These are phyloP conservation scores for Nicotiana obtusifolia DNA, from an alignment of 257 asterid genomes.

Conservation along the genomic window DNA sequence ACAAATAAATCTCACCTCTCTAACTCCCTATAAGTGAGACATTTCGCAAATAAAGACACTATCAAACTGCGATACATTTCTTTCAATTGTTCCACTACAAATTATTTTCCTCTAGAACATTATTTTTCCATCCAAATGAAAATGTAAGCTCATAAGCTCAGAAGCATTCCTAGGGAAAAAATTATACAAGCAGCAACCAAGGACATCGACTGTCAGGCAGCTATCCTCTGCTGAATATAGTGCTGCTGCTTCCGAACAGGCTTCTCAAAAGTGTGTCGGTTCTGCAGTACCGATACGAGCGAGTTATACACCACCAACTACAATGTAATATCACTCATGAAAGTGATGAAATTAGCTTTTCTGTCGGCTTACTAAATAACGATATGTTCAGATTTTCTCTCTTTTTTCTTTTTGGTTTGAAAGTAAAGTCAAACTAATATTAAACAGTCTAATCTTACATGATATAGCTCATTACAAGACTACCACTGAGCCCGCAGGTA, in stretches of 20 bases:
- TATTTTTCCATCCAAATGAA: background rate
- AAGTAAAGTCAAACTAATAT: background rate
- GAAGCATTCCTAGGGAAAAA: background rate
- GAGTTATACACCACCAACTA: background rate
- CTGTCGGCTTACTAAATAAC: too few species aligned
- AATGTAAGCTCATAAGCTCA: background rate
- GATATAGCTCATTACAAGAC: background rate
- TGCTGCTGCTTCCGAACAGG: conserved; percentile 33
- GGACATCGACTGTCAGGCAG: background rate
- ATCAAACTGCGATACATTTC: background rate
- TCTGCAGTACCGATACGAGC: conserved; percentile 32
- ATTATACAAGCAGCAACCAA: background rate
- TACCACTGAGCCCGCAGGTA: background rate
- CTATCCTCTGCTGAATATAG: background rate
- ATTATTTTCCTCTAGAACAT: background rate
- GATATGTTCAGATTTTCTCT: too few species aligned
- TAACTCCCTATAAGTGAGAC: background rate
- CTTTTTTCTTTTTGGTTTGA: too few species aligned
- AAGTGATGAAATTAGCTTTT: too few species aligned
- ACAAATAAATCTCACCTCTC: background rate
- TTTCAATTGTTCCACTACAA: conserved; percentile 3
- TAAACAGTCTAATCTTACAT: background rate
- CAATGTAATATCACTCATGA: background rate
- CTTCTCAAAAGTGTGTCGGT: conserved; percentile 57
- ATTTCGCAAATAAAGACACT: background rate